Evolutionary conservation across 257 asterid species (phyloP).

Genomic region (Lycium barbarum): DNA sequence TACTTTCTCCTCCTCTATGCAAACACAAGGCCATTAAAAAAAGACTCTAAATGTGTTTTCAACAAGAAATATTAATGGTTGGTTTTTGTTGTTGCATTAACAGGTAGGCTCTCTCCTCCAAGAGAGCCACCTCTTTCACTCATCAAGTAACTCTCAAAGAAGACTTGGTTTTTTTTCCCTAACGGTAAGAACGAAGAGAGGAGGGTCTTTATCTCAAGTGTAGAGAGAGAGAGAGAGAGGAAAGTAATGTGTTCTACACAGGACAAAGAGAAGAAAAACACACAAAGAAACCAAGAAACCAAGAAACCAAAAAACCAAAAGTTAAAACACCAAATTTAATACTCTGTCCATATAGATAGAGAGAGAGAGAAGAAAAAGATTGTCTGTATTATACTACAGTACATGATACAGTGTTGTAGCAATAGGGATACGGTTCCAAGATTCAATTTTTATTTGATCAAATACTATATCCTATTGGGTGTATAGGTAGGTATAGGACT

Average conservation of each 20-base stretch:
- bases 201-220: neutral
- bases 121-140: slow-evolving; percentile 92
- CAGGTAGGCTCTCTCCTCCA: slow-evolving; percentile 85
- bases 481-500: neutral
- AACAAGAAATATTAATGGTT: slow-evolving; percentile 28
- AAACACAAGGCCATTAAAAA: slow-evolving; percentile 54
- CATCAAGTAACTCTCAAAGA: slow-evolving; percentile 42
- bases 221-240: neutral
- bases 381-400: neutral
- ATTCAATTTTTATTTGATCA: neutral
- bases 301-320: neutral
- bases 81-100: slow-evolving; percentile 56
- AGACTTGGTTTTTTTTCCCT: too few relatives aligned
- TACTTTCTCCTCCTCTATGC: slow-evolving; percentile 53
- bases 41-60: neutral
- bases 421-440: neutral
- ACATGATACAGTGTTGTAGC: neutral
- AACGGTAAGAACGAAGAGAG: neutral
- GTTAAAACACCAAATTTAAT: neutral
- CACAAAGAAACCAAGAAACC: neutral
- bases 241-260: neutral
- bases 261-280: neutral
- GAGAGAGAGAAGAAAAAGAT: too few relatives aligned
- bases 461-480: neutral
- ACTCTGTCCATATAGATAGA: neutral